These are phyloP conservation scores for Colletotrichum sp. DNA, from an alignment of 2,329 filamentous ascomycete genomes.

Conservation along the genomic window DNA sequence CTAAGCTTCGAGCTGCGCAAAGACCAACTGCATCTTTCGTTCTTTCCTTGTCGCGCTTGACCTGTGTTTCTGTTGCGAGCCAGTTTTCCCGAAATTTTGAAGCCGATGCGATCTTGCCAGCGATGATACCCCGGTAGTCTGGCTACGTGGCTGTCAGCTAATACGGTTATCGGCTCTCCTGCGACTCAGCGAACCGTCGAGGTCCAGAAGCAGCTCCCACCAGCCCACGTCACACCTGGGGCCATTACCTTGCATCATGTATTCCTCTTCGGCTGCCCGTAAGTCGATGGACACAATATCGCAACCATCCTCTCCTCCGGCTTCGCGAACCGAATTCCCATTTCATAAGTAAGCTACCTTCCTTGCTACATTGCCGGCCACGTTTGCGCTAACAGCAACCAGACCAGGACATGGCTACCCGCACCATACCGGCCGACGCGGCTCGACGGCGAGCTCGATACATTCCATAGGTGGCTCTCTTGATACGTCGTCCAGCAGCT, in stretches of 20 bases:
- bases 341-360: constrained; percentile 59
- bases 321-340: constrained; percentile 58
- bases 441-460: constrained; percentile 86
- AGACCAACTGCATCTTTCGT: constrained; percentile 5
- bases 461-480: constrained; percentile 85
- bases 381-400: constrained; percentile 3
- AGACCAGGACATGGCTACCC: constrained; percentile 52
- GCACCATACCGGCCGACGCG: constrained; percentile 65
- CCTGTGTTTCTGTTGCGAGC: neutral
- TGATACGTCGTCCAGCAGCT: constrained; percentile 67
- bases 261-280: constrained; percentile 60
- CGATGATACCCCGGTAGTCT: constrained; percentile 57
- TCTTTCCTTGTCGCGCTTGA: neutral
- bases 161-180: constrained; percentile 37
- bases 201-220: neutral
- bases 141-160: constrained; percentile 38
- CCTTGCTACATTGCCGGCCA: neutral
- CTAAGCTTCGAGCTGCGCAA: constrained; percentile 13
- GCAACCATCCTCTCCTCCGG: constrained; percentile 52
- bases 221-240: neutral
- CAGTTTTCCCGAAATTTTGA: neutral
- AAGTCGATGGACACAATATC: constrained; percentile 71
- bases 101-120: constrained; percentile 28
- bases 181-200: constrained; percentile 13
- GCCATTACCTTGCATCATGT: constrained; percentile 53